Evolutionary conservation across 148 eudicot genomes (phyloP), one percentile per base, ranked within the genome.

Genomic region (Amaranthus palmeri): DNA sequence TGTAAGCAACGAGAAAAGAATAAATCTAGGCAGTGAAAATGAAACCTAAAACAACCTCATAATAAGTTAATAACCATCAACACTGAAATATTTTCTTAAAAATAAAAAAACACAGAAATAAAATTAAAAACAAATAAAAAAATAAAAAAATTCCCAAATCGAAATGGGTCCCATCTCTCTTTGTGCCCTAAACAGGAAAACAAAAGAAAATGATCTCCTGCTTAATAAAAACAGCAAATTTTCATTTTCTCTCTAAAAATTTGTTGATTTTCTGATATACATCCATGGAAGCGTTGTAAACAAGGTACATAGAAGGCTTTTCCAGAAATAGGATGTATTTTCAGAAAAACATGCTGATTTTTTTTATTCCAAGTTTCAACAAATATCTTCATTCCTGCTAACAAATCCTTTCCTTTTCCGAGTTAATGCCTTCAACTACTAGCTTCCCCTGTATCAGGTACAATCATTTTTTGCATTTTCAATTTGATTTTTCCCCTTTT

Each of bases 381-480:
- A 44, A 41, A 40, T 9, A 61, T 51, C 46, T 52, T 40, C 10
- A 61, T 25, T 66, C 65, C 46, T 76, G 59, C 43, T 72, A 49
- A 53, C 51, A 72, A 36, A 41, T 18, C 36, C 49, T 46, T 62
- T 10, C 51, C 45, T 54, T 77, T 48, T 71, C 43, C 57, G 65
- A 44, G 60, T 53, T 67, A 58, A 77, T 71, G 80, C 79, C 65
- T 76, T 77, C 58, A 54, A 56, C 62, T 36, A 63, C 68, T 51
- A 17, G 67, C 74, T 76, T 64, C 69, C 61, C 70, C 70, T 77
- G 53, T 72, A 53, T 78, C 76, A 77, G 80, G 80, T 77, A 72
- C 8, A n/a, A 8, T 53, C 51, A 9, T 71, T 70, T 57, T 54
- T 65, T 15, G 10, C 71, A n/a, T 49, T 54, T 65, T 15, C 6